phyloP scores from a whole-genome alignment of 805 yeast genomes.

The Starmerella gropengiesseri region DNA sequence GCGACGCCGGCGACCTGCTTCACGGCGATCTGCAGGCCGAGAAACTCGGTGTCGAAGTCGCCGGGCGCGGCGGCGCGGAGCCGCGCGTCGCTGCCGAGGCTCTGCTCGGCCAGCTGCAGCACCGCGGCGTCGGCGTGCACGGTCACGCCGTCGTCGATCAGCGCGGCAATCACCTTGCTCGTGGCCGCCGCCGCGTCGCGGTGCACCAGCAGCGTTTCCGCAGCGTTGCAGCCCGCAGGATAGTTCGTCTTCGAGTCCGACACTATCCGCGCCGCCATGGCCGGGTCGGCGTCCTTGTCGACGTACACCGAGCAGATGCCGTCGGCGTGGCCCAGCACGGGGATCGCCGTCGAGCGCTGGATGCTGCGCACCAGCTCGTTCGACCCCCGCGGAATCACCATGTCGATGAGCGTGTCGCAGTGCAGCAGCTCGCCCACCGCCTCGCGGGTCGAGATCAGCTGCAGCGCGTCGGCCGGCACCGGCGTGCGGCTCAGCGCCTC shows the following conservation, averaged over 20 bases:
- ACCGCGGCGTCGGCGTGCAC: conserved; percentile 39
- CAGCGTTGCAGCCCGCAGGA: conserved; percentile 99
- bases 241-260: conserved; percentile 90
- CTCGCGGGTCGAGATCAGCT: conserved; percentile 76
- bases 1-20: conserved; percentile 46
- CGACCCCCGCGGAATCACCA: conserved; percentile 97
- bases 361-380: conserved; percentile 80
- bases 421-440: conserved; percentile 74
- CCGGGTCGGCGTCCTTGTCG: conserved; percentile 64
- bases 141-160: conserved; percentile 58
- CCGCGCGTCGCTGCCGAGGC: conserved; percentile 16
- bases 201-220: conserved; percentile 66
- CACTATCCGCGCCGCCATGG: conserved; percentile 62
- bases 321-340: conserved; percentile 97
- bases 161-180: conserved; percentile 28
- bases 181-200: conserved; percentile 34
- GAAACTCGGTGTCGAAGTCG: conserved; percentile 75
- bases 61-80: conserved; percentile 37
- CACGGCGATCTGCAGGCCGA: conserved; percentile 75
- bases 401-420: conserved; percentile 83
- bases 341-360: conserved; percentile 81
- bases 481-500: conserved; percentile 48
- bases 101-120: conserved; percentile 17
- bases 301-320: conserved; percentile 88
- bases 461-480: conserved; percentile 74